Evolutionary conservation across 257 asterid species (phyloP).

Genomic region (Solanum pimpinellifolium): DNA sequence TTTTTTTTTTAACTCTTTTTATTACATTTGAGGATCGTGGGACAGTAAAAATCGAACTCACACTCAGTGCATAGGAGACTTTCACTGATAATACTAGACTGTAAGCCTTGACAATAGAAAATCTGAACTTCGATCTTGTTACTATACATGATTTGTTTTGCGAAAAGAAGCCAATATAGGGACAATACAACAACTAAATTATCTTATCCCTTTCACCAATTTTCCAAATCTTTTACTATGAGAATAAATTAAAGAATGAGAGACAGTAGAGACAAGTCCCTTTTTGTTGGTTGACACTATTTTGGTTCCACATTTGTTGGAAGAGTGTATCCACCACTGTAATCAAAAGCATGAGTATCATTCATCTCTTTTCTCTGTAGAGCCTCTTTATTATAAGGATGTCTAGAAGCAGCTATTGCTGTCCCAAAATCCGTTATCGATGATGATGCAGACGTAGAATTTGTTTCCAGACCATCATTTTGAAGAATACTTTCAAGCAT

Average conservation of each 20-base stretch:
- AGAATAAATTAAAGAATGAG: neutral
- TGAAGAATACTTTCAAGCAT: conserved; percentile 52
- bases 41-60: neutral
- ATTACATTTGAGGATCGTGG: neutral
- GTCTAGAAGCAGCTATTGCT: conserved; percentile 25
- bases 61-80: neutral
- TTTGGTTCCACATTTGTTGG: conserved; percentile 47
- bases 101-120: neutral
- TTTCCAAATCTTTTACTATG: neutral
- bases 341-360: conserved; percentile 37
- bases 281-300: neutral
- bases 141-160: neutral
- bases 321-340: conserved; percentile 40
- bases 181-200: neutral
- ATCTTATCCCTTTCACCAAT: neutral
- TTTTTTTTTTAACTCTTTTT: too few relatives aligned
- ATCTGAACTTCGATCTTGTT: neutral
- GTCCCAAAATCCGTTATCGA: conserved; percentile 64
- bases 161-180: neutral
- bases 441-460: conserved; percentile 72
- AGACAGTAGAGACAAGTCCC: neutral
- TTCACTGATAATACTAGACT: neutral
- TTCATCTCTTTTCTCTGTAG: conserved; percentile 18
- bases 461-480: conserved; percentile 59
- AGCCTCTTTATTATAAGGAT: conserved; percentile 44